Base-by-base conservation (phyloP, 345 rosid species). In the Gossypium raimondii region DNA sequence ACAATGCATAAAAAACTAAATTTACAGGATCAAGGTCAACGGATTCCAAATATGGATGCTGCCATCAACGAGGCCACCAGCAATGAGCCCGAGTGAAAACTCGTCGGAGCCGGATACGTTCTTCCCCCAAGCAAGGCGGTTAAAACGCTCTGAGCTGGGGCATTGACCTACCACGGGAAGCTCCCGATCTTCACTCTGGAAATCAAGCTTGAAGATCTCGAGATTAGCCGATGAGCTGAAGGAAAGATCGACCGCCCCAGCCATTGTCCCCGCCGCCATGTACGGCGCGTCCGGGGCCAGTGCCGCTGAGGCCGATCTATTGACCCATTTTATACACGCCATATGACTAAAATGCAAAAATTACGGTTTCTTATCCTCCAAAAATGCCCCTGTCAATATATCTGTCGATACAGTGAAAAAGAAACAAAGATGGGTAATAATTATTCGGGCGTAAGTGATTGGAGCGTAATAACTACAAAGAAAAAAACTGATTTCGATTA, bases 181-280 rank as follows among this genome's bases (percentile, higher is more conserved):
- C 55, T 93, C 97, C 50, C 60, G 96, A 84, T 93, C 93, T 50
- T 92, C 97, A 6, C 93, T 92, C 82, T 92, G 97, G 77, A 96
- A 96, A 77, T 96, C 98, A 48, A 96, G 89, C 87, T 90, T 85
- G 79, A 96, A 96, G 86, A 93, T 92, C 91, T 96, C 99, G 73
- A 96, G 89, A 70, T 80, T 87, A 20, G 97, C 97, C 18, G 94
- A 88, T 7, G 98, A 93, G 75, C 98, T 96, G 77, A 96, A 96
- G 9, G 97, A 93, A 70, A 85, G 87, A 88, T 96, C 99, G 78
- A 96, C 97, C 11, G 98, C 98, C 55, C 97, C 98, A 4, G 98
- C 99, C 99, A 93, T 92, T 73, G 99, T 96, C 12, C 99, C 99
- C 38, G 99, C 97, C 13, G 97, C 99, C 92, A 96, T 83, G 87